These are phyloP conservation scores for Candida ortonii DNA, from an alignment of 805 yeast genomes.

Conservation along the genomic window DNA sequence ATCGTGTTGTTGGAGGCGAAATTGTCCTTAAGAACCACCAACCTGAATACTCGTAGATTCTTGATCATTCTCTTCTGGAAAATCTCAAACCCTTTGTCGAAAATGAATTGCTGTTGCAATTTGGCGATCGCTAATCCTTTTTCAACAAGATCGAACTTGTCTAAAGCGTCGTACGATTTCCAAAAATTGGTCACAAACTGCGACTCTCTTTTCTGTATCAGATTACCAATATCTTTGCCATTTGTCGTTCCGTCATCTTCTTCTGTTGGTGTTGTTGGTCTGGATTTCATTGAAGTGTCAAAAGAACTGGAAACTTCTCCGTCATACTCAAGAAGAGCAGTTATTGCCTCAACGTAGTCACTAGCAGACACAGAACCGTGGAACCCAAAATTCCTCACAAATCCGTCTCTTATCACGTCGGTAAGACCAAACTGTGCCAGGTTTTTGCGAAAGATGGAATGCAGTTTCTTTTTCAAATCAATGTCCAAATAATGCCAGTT, in stretches of 20 bases:
- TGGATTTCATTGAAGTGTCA: constrained; percentile 7
- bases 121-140: constrained; percentile 87
- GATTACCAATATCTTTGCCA: constrained; percentile 28
- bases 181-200: constrained; percentile 45
- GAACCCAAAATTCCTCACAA: constrained; percentile 81
- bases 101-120: constrained; percentile 74
- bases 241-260: constrained; percentile 28
- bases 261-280: constrained; percentile 19
- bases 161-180: constrained; percentile 57
- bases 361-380: constrained; percentile 86
- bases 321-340: constrained; percentile 78
- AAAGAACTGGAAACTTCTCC: constrained; percentile 26
- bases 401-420: constrained; percentile 81
- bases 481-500: constrained; percentile 90
- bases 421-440: constrained; percentile 76
- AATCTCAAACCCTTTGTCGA: constrained; percentile 84
- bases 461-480: constrained; percentile 68
- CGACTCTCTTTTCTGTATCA: constrained; percentile 30
- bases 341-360: constrained; percentile 86
- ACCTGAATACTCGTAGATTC: constrained; percentile 72
- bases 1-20: constrained; percentile 22
- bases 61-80: constrained; percentile 79
- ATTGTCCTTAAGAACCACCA: constrained; percentile 84
- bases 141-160: constrained; percentile 47
- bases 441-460: constrained; percentile 64